Evolutionary conservation across 208 protist species (phyloP), one percentile per base, ranked within the genome.

Genomic region (Trypanosoma avium): DNA sequence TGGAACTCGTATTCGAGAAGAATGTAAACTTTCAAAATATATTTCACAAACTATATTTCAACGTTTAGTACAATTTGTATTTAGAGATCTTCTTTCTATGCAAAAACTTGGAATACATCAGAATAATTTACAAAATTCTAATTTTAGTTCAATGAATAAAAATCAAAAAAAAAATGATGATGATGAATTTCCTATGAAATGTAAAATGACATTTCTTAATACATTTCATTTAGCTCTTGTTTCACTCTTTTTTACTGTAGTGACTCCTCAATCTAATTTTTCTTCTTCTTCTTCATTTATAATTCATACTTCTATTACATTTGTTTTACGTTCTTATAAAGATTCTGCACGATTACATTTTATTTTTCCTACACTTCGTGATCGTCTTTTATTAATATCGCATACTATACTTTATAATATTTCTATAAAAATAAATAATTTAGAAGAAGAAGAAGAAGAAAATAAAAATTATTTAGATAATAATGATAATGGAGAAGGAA

Each of bases 31-130:
- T 17, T 12, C 24, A 10, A 19, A 17, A 32, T 4, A 6, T 12
- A 13, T 35, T 35, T 45, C 56, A 4, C 26, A 9, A 30, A 2
- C 40, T 9, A 1, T 50, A 21, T 12, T 49, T 19, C 40, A 38
- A 36, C 56, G 40, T 48, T 21, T 50, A 5, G 15, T 24, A 29
- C 26, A 15, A 26, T 32, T 46, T 24, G 56, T 46, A 12, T n/a
- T 30, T n/a, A 61, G 50, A 40, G 56, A 61, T 61, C 26, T 61
- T n/a, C 26, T 61, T 12, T 42, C 26, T 22, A 49, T 50, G 33
- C 35, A 49, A 45, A 49, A 61, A 33, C 21, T 36, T 26, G 36
- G 12, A 8, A 46, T 49, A n/a, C 56, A 29, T 4, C 27, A 12
- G 21, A 3, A 36, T 19, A 27, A 55, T 22, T 4, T n/a, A 30